Conservation (phyloP, 805 yeast genomes). For the Saccharomyces cerevisiae region DNA sequence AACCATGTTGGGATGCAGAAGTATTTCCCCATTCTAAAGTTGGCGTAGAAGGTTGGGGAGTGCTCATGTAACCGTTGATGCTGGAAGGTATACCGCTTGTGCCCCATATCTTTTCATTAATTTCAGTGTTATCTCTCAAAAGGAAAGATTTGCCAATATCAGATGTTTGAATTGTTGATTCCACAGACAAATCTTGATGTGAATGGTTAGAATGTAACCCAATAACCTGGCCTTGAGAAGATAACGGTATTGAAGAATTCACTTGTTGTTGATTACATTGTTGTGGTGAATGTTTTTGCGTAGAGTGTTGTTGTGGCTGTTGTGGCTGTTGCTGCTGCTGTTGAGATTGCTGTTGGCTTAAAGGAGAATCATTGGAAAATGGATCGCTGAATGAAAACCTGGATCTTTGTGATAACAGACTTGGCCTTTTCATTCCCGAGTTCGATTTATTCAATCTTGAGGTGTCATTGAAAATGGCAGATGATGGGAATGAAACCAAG, state of each 20-base stretch:
- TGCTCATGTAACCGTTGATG: slow-evolving; percentile 21
- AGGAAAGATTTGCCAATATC: slow-evolving; percentile 34
- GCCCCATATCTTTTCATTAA: slow-evolving; percentile 31
- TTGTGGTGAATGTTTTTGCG: slow-evolving; percentile 4
- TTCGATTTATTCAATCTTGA: background rate
- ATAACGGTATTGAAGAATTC: background rate
- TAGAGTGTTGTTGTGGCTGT: slow-evolving; percentile 6
- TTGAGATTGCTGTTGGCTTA: slow-evolving; percentile 2
- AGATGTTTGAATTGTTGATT: background rate
- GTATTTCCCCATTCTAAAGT: slow-evolving; percentile 25
- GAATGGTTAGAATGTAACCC: background rate
- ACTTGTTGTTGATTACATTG: background rate
- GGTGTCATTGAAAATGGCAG: background rate
- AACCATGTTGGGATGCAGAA: slow-evolving; percentile 19
- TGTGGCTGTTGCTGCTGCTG: slow-evolving; percentile 6
- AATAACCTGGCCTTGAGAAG: background rate
- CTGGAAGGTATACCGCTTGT: slow-evolving; percentile 26
- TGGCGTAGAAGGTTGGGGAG: slow-evolving; percentile 27
- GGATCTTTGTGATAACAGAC: slow-evolving; percentile 52
- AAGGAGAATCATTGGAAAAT: slow-evolving; percentile 30
- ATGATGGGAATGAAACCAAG: slow-evolving; percentile 9
- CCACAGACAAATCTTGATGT: slow-evolving; percentile 2
- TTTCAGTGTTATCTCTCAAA: slow-evolving; percentile 34
- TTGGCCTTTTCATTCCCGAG: slow-evolving; percentile 21
- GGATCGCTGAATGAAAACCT: slow-evolving; percentile 66